Percentiles rank a stretch among this genome's conserved stretches.
phyloP scores from a whole-genome alignment of 116 monocot genomes.

The Papilionanthe hybrid region DNA sequence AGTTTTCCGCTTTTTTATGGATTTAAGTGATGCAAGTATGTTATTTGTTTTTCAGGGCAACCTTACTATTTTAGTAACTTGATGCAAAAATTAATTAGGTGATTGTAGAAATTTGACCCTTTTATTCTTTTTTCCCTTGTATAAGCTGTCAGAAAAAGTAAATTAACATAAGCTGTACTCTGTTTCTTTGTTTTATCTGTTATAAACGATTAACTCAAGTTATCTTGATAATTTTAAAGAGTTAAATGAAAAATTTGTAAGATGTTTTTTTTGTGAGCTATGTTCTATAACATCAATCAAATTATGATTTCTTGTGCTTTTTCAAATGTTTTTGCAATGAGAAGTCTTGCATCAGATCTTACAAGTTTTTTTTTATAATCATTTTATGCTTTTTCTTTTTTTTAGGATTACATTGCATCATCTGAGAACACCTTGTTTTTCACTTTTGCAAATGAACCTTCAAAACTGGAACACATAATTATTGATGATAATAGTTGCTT shows the following conservation, averaged over 20 bases:
- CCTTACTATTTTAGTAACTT: background rate
- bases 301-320: background rate
- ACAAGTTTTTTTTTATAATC: background rate
- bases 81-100: background rate
- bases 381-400: background rate
- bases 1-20: conserved; percentile 93
- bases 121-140: background rate
- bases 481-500: conserved; percentile 4
- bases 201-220: background rate
- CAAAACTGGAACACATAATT: background rate
- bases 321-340: background rate
- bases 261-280: background rate
- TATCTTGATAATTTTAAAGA: background rate
- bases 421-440: background rate
- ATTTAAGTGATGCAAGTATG: conserved; percentile 90
- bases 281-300: background rate
- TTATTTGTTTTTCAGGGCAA: background rate
- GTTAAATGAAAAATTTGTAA: background rate
- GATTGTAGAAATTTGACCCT: background rate
- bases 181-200: background rate
- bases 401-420: background rate
- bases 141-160: background rate
- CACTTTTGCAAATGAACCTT: background rate
- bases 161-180: background rate
- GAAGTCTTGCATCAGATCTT: background rate